phyloP scores from a whole-genome alignment of 192 early-diverging fungal genomes.

The Coemansia sp. region DNA sequence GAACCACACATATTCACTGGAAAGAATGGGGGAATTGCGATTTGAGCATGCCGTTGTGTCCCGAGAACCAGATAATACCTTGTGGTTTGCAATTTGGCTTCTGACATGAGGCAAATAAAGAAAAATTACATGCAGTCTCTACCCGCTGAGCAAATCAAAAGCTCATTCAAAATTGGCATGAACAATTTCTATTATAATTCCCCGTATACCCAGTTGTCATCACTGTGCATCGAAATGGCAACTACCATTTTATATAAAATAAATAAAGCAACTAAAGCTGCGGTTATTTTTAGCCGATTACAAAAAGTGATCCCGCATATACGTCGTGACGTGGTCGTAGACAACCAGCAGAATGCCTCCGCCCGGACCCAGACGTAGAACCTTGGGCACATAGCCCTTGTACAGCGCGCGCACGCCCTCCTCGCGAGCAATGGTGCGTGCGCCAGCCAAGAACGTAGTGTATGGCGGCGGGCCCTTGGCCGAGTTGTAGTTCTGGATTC shows the following conservation, averaged over 20 bases:
- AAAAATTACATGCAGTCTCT: neutral
- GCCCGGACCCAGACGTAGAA: slow-evolving; percentile 90
- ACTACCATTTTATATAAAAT: neutral
- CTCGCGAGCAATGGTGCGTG: slow-evolving; percentile 75
- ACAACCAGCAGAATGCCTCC: slow-evolving; percentile 67
- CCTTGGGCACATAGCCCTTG: slow-evolving; percentile 95
- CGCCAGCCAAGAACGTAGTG: slow-evolving; percentile 80
- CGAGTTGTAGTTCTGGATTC: slow-evolving; percentile 83
- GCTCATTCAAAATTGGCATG: neutral
- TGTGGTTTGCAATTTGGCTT: no score
- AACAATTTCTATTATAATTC: neutral
- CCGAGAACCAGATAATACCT: neutral
- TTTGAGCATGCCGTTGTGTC: neutral
- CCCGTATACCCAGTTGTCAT: neutral
- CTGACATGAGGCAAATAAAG: no score
- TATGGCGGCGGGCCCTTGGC: slow-evolving; percentile 74
- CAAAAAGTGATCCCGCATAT: slow-evolving; percentile 79
- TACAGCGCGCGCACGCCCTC: slow-evolving; percentile 87
- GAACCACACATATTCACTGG: neutral
- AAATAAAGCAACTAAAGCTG: neutral
- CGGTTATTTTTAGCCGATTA: slow-evolving; percentile 15
- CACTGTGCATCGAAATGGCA: neutral
- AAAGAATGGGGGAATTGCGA: neutral
- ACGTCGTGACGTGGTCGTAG: slow-evolving; percentile 70
- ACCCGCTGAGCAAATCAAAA: neutral